Conservation (phyloP, 2,329 filamentous ascomycete genomes). For the Bretziella fagacearum region DNA sequence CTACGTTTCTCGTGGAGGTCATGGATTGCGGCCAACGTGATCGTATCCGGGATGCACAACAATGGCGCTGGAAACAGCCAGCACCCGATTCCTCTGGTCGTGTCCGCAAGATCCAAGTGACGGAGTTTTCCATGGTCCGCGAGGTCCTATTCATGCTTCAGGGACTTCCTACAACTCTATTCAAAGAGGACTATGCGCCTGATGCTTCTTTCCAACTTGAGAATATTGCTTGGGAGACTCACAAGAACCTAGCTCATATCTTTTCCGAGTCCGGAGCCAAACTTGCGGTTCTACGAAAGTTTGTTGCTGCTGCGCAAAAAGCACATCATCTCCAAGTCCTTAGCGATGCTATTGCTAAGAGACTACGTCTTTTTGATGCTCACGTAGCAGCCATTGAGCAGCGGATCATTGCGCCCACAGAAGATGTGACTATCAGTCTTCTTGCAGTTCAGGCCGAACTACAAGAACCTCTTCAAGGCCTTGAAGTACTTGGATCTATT, state of each 20-base stretch:
- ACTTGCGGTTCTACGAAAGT: constrained; percentile 29
- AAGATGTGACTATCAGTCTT: constrained; percentile 48
- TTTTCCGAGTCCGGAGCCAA: constrained; percentile 32
- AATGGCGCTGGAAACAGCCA: constrained; percentile 22
- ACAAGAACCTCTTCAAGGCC: constrained; percentile 32
- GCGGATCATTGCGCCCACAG: constrained; percentile 36
- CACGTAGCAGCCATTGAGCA: constrained; percentile 43
- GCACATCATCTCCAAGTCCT: constrained; percentile 54
- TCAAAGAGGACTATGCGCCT: constrained; percentile 29
- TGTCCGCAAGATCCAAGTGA: constrained; percentile 31
- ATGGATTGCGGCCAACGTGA: constrained; percentile 22
- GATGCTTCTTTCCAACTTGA: constrained; percentile 29
- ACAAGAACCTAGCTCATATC: constrained; percentile 30
- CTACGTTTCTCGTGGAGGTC: constrained; percentile 23
- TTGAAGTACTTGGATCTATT: constrained; percentile 44
- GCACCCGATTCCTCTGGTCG: constrained; percentile 22
- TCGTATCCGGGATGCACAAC: constrained; percentile 21
- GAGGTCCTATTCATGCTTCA: constrained; percentile 75
- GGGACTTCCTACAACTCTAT: constrained; percentile 60
- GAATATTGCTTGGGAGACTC: constrained; percentile 33
- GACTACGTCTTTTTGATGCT: constrained; percentile 41
- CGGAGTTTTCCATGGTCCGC: constrained; percentile 56
- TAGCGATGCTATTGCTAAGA: constrained; percentile 41
- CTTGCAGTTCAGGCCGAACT: constrained; percentile 44
- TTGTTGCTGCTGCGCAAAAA: constrained; percentile 27